Evolutionary conservation across 192 early-diverging fungal genomes (phyloP), one percentile per base, ranked within the genome.

Genomic region (Mortierella claussenii): DNA sequence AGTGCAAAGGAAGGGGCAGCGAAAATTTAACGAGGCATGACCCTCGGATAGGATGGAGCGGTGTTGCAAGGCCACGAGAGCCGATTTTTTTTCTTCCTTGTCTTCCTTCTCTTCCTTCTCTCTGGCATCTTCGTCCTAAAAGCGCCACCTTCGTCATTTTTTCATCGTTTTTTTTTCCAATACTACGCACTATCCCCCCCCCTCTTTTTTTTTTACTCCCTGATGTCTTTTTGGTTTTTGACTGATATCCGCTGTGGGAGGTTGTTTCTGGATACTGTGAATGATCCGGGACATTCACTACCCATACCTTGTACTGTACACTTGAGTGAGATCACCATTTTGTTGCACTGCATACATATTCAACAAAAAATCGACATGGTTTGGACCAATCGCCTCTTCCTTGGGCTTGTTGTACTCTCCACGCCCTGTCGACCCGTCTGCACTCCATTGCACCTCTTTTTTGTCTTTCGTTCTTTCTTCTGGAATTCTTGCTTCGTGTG

Each of bases 341-440:
- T 47, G 34, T 17, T 30, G n/a, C 26, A 30, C n/a, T 13, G n/a
- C n/a, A n/a, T n/a, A n/a, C n/a, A n/a, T n/a, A n/a, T n/a, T 30
- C 17, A 26, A 33, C 27, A 65, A 65, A 47, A 54, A 55, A 26
- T 17, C 23, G 55, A 67, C 54, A 57, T 52, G 34, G 31, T 55
- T 57, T 50, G 65, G 33, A 67, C 65, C 65, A 67, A 67, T 67
- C 65, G 65, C 65, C 31, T 17, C 46, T 32, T 20, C 7, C n/a
- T n/a, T n/a, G n/a, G n/a, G n/a, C n/a, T n/a, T n/a, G n/a, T n/a
- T n/a, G n/a, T n/a, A n/a, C n/a, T n/a, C n/a, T n/a, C n/a, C n/a
- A n/a, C n/a, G n/a, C n/a, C n/a, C n/a, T n/a, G n/a, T n/a, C n/a
- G n/a, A n/a, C n/a, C n/a, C n/a, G n/a, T n/a, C n/a, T n/a, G n/a